Percentiles rank a stretch among this genome's conserved stretches.
phyloP scores from a whole-genome alignment of 2,329 filamentous ascomycete species.

The Periconia sp. region DNA sequence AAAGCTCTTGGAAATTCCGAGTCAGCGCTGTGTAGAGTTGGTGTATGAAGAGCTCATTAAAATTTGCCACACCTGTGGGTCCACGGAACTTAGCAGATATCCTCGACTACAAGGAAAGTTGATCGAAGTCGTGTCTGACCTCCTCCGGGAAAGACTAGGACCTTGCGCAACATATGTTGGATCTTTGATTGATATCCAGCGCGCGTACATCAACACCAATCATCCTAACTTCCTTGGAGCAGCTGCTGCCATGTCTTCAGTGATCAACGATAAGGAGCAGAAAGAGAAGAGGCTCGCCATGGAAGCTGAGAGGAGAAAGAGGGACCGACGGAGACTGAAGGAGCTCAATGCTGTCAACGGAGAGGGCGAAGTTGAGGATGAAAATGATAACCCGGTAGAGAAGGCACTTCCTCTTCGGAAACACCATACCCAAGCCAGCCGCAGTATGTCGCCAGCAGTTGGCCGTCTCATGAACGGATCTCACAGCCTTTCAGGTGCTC shows the following conservation, averaged over 20 bases:
- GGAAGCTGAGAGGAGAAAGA: conserved; percentile 86
- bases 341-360: conserved; percentile 70
- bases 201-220: conserved; percentile 99
- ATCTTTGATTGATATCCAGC: conserved; percentile 94
- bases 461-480: conserved; percentile 68
- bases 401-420: conserved; percentile 66
- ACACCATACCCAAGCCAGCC: conserved; percentile 64
- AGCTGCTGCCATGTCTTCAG: conserved; percentile 95
- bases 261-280: conserved; percentile 93
- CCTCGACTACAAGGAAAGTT: conserved; percentile 94
- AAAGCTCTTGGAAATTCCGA: conserved; percentile 92
- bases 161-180: conserved; percentile 91
- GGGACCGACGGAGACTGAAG: conserved; percentile 82
- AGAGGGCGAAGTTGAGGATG: conserved; percentile 67
- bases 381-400: conserved; percentile 58
- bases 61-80: conserved; percentile 98
- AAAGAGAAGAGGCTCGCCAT: conserved; percentile 80
- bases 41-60: conserved; percentile 99
- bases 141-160: conserved; percentile 88
- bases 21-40: conserved; percentile 94
- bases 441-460: conserved; percentile 84
- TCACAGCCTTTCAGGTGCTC: conserved; percentile 62
- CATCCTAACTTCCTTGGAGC: conserved; percentile 98
- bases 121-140: conserved; percentile 96
- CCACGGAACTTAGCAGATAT: conserved; percentile 88